Percentiles rank a stretch among this genome's conserved stretches.
These are phyloP conservation scores for Coniella lustricola DNA, from an alignment of 2,329 filamentous ascomycete genomes.

Conservation along the genomic window DNA sequence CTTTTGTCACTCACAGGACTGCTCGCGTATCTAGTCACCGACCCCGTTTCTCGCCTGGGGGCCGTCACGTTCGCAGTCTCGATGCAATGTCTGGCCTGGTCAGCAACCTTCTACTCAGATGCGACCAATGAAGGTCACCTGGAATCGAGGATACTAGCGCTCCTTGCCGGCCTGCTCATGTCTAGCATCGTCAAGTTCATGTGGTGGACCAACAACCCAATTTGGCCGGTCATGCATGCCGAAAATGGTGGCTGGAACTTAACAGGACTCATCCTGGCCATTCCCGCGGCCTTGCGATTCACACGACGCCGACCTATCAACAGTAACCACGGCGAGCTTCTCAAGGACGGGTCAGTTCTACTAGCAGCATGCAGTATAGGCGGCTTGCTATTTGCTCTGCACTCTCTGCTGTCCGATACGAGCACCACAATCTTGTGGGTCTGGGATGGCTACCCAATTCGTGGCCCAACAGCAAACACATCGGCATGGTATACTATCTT, in stretches of 20 bases:
- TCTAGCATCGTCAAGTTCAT: conserved; percentile 90
- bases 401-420: conserved; percentile 89
- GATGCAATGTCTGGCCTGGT: conserved; percentile 78
- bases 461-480: conserved; percentile 80
- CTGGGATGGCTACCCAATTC: conserved; percentile 91
- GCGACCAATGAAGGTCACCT: conserved; percentile 66
- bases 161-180: conserved; percentile 71
- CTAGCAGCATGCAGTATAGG: conserved; percentile 73
- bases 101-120: conserved; percentile 73
- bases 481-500: conserved; percentile 82
- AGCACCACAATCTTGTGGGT: conserved; percentile 99
- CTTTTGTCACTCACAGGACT: conserved; percentile 69
- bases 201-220: conserved; percentile 88
- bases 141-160: conserved; percentile 75
- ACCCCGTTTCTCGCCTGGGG: conserved; percentile 70
- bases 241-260: conserved; percentile 91
- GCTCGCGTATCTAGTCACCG: conserved; percentile 66
- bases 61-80: conserved; percentile 73
- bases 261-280: conserved; percentile 66
- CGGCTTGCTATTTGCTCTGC: conserved; percentile 80
- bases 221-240: conserved; percentile 91
- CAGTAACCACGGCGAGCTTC: conserved; percentile 28
- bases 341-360: conserved; percentile 56
- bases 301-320: conserved; percentile 57
- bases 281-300: conserved; percentile 69